Evolutionary conservation across 768 basidiomycete genomes (phyloP), one percentile per base, ranked within the genome.

Genomic region (Russula ochroleuca): DNA sequence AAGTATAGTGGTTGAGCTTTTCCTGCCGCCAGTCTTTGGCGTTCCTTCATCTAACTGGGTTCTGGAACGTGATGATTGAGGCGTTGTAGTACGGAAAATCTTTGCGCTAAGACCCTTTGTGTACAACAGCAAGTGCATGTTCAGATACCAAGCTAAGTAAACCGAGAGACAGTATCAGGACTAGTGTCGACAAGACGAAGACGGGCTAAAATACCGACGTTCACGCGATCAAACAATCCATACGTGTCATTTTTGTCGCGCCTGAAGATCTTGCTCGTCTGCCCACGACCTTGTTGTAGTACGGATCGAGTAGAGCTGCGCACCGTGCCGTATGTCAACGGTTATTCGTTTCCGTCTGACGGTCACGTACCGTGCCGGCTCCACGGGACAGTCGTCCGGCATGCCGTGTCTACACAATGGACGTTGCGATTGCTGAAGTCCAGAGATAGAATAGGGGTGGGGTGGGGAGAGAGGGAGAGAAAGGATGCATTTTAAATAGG

Each of bases 41-140:
- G 82, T 88, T 5, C 28, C 28, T 5, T 28, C 28, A 28, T 28
- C 28, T 57, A 98, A 78, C 66, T 96, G 86, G n/a, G 49, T 90
- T 81, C 73, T 98, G 28, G 28, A 28, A 28, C 28, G 28, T 28
- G 28, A 28, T 28, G 28, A 28, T 28, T 25, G 97, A 98, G 28
- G 97, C 97, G 71, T 99, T 99, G 79, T 91, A 99, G 97, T 99
- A 93, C 97, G 96, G 81, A 99, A 99, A 31, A 99, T 97, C 74
- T 99, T 99, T 63, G 97, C 97, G 0, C 97, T 96, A 28, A 99
- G 82, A 19, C 97, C 97, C 66, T 94, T 92, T 97, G 98, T 99
- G 74, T 96, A 94, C 33, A 82, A 84, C 49, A 84, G 85, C 64
- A 99, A 81, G 74, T 98, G 93, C 73, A 94, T 95, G 78, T 99